Conservation (phyloP, 75 land plant genomes). For the Selaginella moellendorffii region DNA sequence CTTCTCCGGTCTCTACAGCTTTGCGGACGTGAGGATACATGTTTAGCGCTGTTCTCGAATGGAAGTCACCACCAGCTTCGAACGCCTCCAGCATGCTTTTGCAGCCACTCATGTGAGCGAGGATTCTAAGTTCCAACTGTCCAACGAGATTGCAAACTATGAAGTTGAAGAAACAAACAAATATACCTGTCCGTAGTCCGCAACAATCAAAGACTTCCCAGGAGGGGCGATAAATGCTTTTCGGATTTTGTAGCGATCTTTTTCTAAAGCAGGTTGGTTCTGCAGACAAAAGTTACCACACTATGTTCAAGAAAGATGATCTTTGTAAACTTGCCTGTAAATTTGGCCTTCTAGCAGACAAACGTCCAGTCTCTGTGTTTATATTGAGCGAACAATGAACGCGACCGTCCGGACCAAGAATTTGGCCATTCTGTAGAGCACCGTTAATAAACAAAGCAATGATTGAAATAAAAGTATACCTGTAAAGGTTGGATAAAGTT, state of each 20-base stretch:
- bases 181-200: conserved; percentile 93
- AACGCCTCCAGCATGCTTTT: conserved; percentile 92
- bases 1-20: conserved; percentile 53
- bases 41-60: conserved; percentile 96
- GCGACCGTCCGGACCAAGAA: conserved; percentile 66
- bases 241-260: conserved; percentile 90
- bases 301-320: no score
- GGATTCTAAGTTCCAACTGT: conserved; percentile 85
- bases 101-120: conserved; percentile 83
- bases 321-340: conserved; percentile 60
- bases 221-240: conserved; percentile 87
- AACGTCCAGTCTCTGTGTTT: conserved; percentile 96
- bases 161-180: no score
- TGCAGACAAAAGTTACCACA: conserved; percentile 28
- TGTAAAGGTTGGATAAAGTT: conserved; percentile 90
- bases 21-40: conserved; percentile 77
- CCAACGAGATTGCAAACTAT: no score
- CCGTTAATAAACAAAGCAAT: neutral
- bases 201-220: conserved; percentile 78
- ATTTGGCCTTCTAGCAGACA: conserved; percentile 92
- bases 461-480: conserved; percentile 31
- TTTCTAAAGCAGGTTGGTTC: conserved; percentile 97
- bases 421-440: conserved; percentile 39
- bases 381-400: conserved; percentile 93
- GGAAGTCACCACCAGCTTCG: conserved; percentile 97